Percentiles rank a stretch among this genome's conserved stretches.
These are phyloP conservation scores for Gossypium rotundifolium DNA, from an alignment of 345 rosid species.

Conservation along the genomic window DNA sequence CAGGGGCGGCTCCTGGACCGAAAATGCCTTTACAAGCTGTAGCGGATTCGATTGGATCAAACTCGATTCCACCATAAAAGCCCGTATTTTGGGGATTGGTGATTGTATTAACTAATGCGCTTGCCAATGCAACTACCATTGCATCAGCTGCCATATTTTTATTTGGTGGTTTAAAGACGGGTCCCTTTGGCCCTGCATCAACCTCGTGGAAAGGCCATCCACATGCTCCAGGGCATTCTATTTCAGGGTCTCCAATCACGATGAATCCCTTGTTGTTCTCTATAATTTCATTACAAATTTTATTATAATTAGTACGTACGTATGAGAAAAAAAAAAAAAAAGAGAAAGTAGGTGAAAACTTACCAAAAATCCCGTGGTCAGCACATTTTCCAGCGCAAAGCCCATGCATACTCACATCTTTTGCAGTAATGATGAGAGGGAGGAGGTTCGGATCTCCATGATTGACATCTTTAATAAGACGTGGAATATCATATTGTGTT, in stretches of 20 bases:
- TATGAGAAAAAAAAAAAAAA: no score
- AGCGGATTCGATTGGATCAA: conserved; percentile 16
- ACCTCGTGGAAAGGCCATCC: conserved; percentile 60
- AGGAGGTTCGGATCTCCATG: conserved; percentile 25
- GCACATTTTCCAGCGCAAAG: conserved; percentile 57
- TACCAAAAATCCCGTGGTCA: conserved; percentile 26
- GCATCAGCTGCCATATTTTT: conserved; percentile 57
- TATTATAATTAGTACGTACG: no score
- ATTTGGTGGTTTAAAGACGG: conserved; percentile 44
- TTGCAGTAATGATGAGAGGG: conserved; percentile 38
- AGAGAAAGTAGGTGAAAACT: no score
- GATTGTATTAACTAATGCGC: conserved; percentile 40
- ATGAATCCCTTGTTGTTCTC: conserved; percentile 32
- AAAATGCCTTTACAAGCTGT: conserved; percentile 42
- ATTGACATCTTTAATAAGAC: conserved; percentile 20
- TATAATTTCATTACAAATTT: background rate
- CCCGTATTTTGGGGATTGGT: conserved; percentile 37
- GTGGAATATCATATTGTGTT: conserved; percentile 11
- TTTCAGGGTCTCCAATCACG: conserved; percentile 50
- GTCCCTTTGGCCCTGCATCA: conserved; percentile 34
- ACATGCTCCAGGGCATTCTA: conserved; percentile 56
- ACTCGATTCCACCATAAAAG: conserved; percentile 13
- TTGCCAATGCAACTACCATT: conserved; percentile 49
- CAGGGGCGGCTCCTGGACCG: conserved; percentile 44
- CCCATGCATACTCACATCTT: conserved; percentile 34